Conservation (phyloP, 2,329 filamentous ascomycete species). For the Beauveria caledonica region DNA sequence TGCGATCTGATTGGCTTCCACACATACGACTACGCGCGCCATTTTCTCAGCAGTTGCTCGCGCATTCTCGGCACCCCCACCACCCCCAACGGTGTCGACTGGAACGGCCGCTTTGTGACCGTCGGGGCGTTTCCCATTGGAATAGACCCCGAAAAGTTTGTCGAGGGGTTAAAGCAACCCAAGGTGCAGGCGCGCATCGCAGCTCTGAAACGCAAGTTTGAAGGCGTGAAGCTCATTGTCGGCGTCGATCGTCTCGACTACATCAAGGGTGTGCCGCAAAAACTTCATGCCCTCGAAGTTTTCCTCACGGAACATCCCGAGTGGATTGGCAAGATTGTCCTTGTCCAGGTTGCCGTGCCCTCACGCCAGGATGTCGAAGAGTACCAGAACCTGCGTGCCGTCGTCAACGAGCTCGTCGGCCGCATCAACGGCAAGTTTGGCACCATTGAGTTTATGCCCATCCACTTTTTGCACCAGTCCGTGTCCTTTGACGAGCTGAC, state of each 20-base stretch:
- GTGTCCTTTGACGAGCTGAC: constrained; percentile 92
- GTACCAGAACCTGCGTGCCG: constrained; percentile 90
- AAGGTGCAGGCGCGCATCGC: constrained; percentile 84
- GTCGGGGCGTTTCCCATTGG: constrained; percentile 96
- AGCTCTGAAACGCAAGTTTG: constrained; percentile 79
- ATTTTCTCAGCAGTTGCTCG: constrained; percentile 95
- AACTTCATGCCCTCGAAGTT: constrained; percentile 90
- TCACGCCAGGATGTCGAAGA: constrained; percentile 94
- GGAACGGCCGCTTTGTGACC: constrained; percentile 77
- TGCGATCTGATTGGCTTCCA: constrained; percentile 97
- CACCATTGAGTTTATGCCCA: constrained; percentile 97
- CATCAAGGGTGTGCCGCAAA: constrained; percentile 98
- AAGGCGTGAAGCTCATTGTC: constrained; percentile 92
- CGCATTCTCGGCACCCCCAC: constrained; percentile 74
- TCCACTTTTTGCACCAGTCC: constrained; percentile 96
- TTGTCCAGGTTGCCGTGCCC: constrained; percentile 93
- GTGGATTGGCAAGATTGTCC: constrained; percentile 94
- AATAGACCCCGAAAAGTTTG: constrained; percentile 95
- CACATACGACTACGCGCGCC: constrained; percentile 97
- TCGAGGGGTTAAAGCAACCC: constrained; percentile 76
- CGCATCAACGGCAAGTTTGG: constrained; percentile 96
- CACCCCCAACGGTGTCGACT: constrained; percentile 88
- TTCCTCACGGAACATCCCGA: constrained; percentile 96
- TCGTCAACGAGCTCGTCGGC: constrained; percentile 94
- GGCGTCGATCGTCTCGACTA: constrained; percentile 96